phyloP scores from a whole-genome alignment of 495 filamentous ascomycete genomes.

The Daldinia decipiens region DNA sequence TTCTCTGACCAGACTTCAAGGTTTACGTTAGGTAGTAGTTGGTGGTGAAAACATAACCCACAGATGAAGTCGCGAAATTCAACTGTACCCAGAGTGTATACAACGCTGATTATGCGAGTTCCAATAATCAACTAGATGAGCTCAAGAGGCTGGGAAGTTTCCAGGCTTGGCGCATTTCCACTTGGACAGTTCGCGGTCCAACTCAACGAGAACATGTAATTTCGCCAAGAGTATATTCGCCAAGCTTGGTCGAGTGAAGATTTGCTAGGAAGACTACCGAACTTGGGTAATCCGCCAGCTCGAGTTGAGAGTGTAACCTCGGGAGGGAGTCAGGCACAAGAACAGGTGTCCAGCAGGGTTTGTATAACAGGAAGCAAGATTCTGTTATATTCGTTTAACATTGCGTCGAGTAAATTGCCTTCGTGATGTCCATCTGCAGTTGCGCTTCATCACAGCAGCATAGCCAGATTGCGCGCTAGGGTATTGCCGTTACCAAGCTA shows the following conservation, averaged over 20 bases:
- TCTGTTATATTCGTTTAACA: constrained; percentile 13
- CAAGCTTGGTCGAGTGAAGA: neutral
- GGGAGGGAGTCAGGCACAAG: constrained; percentile 18
- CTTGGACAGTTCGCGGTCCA: neutral
- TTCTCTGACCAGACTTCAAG: neutral
- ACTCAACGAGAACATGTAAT: constrained; percentile 13
- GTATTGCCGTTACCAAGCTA: constrained; percentile 11
- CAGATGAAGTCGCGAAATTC: neutral
- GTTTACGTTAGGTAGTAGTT: neutral
- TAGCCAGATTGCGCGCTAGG: constrained; percentile 27
- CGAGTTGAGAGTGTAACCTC: constrained; percentile 22
- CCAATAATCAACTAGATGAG: neutral
- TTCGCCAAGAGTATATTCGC: constrained; percentile 19
- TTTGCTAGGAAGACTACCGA: neutral
- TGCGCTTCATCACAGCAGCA: constrained; percentile 1
- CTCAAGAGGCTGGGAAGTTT: neutral
- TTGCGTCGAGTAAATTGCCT: constrained; percentile 6
- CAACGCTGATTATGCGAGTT: neutral
- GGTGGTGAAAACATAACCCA: neutral
- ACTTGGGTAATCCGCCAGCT: neutral
- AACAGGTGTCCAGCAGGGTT: constrained; percentile 5
- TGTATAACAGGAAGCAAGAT: constrained; percentile 14
- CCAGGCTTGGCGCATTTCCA: neutral
- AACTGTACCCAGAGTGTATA: neutral
- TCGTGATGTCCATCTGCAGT: constrained; percentile 13